Conservation (phyloP, 352 stramenopile genomes). For the Globisporangium perplexum region DNA sequence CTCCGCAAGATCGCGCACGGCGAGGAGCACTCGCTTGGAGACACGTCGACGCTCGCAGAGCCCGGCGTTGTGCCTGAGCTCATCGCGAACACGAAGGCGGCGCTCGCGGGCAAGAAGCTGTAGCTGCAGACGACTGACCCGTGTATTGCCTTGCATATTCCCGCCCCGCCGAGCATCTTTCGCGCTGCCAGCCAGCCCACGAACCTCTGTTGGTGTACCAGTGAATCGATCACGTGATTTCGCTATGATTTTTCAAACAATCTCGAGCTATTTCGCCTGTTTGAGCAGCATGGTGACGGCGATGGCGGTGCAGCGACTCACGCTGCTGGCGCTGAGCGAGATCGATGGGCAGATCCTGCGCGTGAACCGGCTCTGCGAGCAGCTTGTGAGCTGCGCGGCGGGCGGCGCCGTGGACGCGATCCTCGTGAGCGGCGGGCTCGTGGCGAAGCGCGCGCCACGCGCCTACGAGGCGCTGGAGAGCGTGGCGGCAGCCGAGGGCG, state of each 20-base stretch:
- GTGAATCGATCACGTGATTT: too few species aligned
- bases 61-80: slow-evolving; percentile 93
- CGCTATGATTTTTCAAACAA: too few species aligned
- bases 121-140: background rate
- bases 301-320: slow-evolving; percentile 23
- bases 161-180: too few species aligned
- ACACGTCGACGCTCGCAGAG: slow-evolving; percentile 97
- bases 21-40: slow-evolving; percentile 93
- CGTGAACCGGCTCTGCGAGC: slow-evolving; percentile 77
- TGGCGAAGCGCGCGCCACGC: slow-evolving; percentile 32
- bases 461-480: slow-evolving; percentile 53
- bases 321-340: slow-evolving; percentile 74
- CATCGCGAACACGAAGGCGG: slow-evolving; percentile 85
- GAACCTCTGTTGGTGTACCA: too few species aligned
- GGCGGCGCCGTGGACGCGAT: slow-evolving; percentile 64
- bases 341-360: slow-evolving; percentile 51
- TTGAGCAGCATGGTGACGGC: too few species aligned
- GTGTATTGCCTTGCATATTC: background rate
- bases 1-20: slow-evolving; percentile 96
- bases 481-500: slow-evolving; percentile 71
- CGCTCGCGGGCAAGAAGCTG: slow-evolving; percentile 43
- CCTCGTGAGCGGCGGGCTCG: slow-evolving; percentile 65
- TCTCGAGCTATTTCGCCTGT: too few species aligned
- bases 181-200: too few species aligned
- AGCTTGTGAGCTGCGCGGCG: slow-evolving; percentile 59